These are phyloP conservation scores for Fusarium protoensiforme DNA, from an alignment of 2,329 filamentous ascomycete genomes.

Conservation along the genomic window DNA sequence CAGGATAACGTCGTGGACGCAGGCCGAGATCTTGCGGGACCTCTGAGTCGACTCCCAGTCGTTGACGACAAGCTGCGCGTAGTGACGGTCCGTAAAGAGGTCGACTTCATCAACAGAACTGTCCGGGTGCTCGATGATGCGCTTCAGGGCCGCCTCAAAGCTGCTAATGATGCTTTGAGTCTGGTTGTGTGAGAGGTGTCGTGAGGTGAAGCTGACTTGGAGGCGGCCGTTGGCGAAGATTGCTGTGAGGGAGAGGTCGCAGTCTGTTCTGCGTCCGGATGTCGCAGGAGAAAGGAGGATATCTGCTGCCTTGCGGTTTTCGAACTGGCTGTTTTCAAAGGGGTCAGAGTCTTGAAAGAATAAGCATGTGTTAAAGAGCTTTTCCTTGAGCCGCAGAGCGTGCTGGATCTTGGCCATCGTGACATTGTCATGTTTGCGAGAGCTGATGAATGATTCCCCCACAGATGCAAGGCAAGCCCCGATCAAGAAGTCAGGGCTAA, in stretches of 20 bases:
- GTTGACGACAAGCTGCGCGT: conserved; percentile 64
- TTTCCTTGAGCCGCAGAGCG: conserved; percentile 54
- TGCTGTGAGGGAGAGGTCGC: conserved; percentile 58
- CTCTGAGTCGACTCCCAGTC: conserved; percentile 56
- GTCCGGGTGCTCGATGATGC: conserved; percentile 56
- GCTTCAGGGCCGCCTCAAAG: conserved; percentile 63
- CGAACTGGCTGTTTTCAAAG: not conserved
- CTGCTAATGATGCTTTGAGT: conserved; percentile 61
- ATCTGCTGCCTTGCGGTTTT: not conserved
- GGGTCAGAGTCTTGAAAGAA: conserved; percentile 57
- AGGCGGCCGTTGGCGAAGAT: conserved; percentile 55
- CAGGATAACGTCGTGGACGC: conserved; percentile 59
- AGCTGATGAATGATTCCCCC: conserved; percentile 42
- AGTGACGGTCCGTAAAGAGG: conserved; percentile 66
- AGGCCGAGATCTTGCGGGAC: conserved; percentile 52
- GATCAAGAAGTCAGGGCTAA: conserved; percentile 49
- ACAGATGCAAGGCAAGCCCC: conserved; percentile 45
- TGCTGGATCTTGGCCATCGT: conserved; percentile 60
- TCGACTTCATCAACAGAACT: conserved; percentile 58
- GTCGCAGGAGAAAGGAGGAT: conserved; percentile 25
- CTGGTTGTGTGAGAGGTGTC: conserved; percentile 56
- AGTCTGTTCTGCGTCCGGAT: conserved; percentile 53
- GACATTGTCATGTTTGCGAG: conserved; percentile 54
- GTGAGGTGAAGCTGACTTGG: conserved; percentile 57
- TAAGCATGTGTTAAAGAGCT: conserved; percentile 64